Evolutionary conservation across 75 land plant species (phyloP), one percentile per base, ranked within the genome.

Genomic region (Pinus taeda): DNA sequence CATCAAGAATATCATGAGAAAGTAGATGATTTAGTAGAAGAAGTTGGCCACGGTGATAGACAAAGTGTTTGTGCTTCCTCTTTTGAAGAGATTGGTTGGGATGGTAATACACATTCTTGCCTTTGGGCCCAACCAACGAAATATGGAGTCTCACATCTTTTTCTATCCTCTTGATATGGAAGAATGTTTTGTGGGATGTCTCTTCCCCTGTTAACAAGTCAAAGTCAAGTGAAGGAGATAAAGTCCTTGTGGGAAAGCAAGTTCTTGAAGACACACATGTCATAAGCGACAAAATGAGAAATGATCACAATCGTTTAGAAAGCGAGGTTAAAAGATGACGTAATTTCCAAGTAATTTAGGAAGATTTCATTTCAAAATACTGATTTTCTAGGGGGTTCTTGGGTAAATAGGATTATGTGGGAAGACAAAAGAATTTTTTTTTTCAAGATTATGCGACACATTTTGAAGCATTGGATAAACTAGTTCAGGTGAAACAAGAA

Each of bases 391-490:
- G 84, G 89, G 4, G 99, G 93, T 33, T 85, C 88, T 73, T 97
- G 98, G 99, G 74, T 88, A 63, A 90, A 91, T 58, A 76, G 84
- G 26, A 87, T 97, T 55, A 66, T 91, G 8, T 95, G 99, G 99
- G 99, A 92, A 26, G 63, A 84, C 17, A 36, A 60, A 94, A 21
- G 94, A 95, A 79, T 78, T 95, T 14, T 87, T 91, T 60, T 82
- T 91, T 97, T 59, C 92, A 85, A 77, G 99, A 97, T 83, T 88
- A 87, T 37, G 85, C 86, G 60, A 97, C 95, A 98, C 87, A 93
- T 63, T 97, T 97, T 87, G 99, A 97, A 81, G 77, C 92, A 77
- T 74, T 82, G 26, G 94, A 97, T 61, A 59, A 71, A 63, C 78
- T 13, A 69, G 74, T 29, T 39, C 53, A 77, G 78, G 78, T 29